Base-by-base conservation (phyloP, 2,329 filamentous ascomycete species). In the Cordyceps javanica region DNA sequence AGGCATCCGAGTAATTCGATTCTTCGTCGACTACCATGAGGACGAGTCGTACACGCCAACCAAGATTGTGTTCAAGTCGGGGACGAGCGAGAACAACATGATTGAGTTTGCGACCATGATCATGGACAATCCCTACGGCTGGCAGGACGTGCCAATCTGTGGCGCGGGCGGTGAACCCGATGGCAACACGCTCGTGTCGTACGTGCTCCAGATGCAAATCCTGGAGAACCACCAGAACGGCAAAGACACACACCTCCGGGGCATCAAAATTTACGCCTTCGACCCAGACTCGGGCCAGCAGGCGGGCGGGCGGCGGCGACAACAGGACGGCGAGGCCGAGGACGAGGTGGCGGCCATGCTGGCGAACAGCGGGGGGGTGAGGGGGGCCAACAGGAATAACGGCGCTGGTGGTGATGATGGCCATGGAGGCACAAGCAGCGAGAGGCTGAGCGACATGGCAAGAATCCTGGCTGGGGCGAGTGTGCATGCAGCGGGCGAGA, bases 221-320 rank as follows among this genome's bases (percentile, higher is more conserved):
- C 82, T 93, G 53, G 94, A 97, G 75, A 99, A 99, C 68, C 94
- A 99, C 71, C 94, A 99, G 74, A 99, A 99, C 70, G 94, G 94
- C 62, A 99, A 99, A 71, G 94, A 99, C 70, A 99, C 94, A n/a
- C 94, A 99, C 77, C 82, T 99, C 25, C 82, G 94, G 16, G 93
- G 91, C 2, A 82, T 99, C 71, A 95, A 96, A 75, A 88, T 97
- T 10, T 99, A 84, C 63, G 82, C 82, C 1, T 73, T 82, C 19
- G 79, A 82, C 60, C 73, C 76, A 28, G 80, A 82, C 60, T 68
- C 69, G 7, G 73, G 76, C 13, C 73, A 72, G 16, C 54, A 56
- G 44, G 44, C 44, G 45, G 45, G 54, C 45, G 45, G 54, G 36
- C 44, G 14, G 34, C 28, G 73, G 70, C 4, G 70, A 72, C 14